These are phyloP conservation scores for Dendrocalamus latiflorus DNA, from an alignment of 202 grass and related monocot genomes.

Conservation along the genomic window DNA sequence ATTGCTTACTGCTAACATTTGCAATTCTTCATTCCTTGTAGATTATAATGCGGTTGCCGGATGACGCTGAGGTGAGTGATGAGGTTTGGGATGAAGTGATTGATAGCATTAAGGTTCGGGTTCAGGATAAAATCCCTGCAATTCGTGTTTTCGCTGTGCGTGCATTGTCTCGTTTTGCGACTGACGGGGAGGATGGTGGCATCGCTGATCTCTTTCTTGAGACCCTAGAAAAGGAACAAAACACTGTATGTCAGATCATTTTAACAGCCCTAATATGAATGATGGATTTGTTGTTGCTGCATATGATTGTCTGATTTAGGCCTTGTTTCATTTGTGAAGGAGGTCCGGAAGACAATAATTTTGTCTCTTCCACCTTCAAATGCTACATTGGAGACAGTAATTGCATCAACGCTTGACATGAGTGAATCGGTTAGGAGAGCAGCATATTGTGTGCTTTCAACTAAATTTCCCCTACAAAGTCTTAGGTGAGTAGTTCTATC, in stretches of 20 bases:
- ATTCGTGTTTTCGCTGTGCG: conserved; percentile 68
- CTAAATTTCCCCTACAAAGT: conserved; percentile 87
- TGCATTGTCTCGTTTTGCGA: conserved; percentile 72
- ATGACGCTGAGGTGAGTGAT: conserved; percentile 76
- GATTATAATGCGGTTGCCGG: conserved; percentile 79
- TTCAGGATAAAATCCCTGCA: conserved; percentile 64
- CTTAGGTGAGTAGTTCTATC: conserved; percentile 54
- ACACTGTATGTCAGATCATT: conserved; percentile 50
- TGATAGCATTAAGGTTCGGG: conserved; percentile 66
- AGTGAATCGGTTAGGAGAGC: conserved; percentile 70
- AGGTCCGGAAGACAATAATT: conserved; percentile 63
- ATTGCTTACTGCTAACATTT: neutral
- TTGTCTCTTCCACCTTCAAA: conserved; percentile 74
- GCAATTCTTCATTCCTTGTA: conserved; percentile 14
- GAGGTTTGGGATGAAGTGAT: conserved; percentile 88
- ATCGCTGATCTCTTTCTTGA: conserved; percentile 67
- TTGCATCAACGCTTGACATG: conserved; percentile 64
- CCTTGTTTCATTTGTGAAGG: conserved; percentile 45
- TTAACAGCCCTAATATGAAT: neutral
- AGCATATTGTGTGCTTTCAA: conserved; percentile 65
- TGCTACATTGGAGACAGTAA: conserved; percentile 62
- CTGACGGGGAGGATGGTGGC: conserved; percentile 55
- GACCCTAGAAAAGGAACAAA: conserved; percentile 61
- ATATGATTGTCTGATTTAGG: conserved; percentile 32
- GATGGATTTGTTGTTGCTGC: neutral